These are phyloP conservation scores for Teratosphaeriaceae sp. DNA, from an alignment of 2,329 filamentous ascomycete species.

Conservation along the genomic window DNA sequence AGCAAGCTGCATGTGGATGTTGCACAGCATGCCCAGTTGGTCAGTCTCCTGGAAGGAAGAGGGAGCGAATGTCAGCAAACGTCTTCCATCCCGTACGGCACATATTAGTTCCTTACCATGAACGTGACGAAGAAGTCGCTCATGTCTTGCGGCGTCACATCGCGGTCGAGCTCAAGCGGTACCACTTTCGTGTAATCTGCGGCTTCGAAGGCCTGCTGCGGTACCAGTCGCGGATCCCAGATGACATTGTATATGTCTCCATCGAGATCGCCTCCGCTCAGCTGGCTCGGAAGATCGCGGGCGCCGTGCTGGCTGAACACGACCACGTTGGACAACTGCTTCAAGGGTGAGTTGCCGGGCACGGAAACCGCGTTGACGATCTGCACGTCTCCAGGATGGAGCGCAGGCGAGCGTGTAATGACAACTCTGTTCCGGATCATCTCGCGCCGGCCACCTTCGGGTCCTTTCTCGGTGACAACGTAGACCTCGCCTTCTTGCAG, in stretches of 20 bases:
- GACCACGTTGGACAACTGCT: conserved; percentile 62
- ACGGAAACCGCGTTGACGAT: conserved; percentile 53
- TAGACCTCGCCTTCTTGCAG: conserved; percentile 64
- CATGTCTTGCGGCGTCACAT: conserved; percentile 60
- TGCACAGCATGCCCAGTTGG: conserved; percentile 37
- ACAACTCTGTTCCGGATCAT: conserved; percentile 44
- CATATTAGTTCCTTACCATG: no score
- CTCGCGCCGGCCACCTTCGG: conserved; percentile 19
- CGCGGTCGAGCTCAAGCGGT: conserved; percentile 53
- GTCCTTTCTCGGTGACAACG: conserved; percentile 47
- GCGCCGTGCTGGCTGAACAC: conserved; percentile 66
- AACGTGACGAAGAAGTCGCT: conserved; percentile 74
- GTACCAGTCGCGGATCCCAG: conserved; percentile 54
- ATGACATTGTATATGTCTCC: conserved; percentile 78
- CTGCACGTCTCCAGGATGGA: conserved; percentile 78
- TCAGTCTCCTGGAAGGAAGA: no score
- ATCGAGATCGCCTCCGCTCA: conserved; percentile 78
- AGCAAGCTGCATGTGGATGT: conserved; percentile 35
- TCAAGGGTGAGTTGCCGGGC: conserved; percentile 55
- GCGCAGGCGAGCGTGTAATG: conserved; percentile 70
- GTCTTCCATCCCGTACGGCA: no score
- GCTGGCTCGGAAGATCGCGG: conserved; percentile 69
- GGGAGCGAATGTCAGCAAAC: no score
- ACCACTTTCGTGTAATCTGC: conserved; percentile 62
- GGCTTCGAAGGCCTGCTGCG: conserved; percentile 41